Percentiles rank a stretch among this genome's conserved stretches.
Evolutionary conservation across 371 early-diverging fungal genomes (phyloP).

Genomic region (Antonospora locustae): DNA sequence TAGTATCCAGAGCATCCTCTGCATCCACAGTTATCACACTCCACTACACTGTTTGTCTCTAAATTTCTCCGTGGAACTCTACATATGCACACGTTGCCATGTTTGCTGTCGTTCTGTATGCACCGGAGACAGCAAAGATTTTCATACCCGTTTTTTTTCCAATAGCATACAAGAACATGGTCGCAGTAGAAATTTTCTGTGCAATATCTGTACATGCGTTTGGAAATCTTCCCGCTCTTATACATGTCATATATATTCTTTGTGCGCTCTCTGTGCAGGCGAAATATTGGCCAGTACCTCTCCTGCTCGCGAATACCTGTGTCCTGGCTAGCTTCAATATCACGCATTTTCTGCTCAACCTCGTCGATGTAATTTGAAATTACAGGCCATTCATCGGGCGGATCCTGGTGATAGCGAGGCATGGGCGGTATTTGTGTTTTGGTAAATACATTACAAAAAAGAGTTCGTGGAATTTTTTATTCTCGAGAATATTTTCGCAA

Average conservation of each 20-base stretch:
- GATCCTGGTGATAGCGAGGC: no score
- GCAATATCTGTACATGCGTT: slow-evolving; percentile 74
- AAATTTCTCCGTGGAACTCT: slow-evolving; percentile 73
- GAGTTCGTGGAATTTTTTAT: no score
- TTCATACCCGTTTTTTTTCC: slow-evolving; percentile 92
- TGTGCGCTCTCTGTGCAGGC: slow-evolving; percentile 83
- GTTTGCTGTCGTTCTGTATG: slow-evolving; percentile 84
- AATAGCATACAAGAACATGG: slow-evolving; percentile 78
- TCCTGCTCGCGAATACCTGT: no score
- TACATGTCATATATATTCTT: slow-evolving; percentile 74
- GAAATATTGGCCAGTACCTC: slow-evolving; percentile 80
- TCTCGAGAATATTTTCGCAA: no score
- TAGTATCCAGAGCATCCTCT: slow-evolving; percentile 37
- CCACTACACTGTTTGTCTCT: slow-evolving; percentile 61
- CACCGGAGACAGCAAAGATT: slow-evolving; percentile 87
- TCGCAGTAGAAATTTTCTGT: slow-evolving; percentile 76
- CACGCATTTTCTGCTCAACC: no score
- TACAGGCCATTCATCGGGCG: no score
- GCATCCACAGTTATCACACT: slow-evolving; percentile 38
- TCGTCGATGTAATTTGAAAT: no score
- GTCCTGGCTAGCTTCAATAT: no score
- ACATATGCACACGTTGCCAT: slow-evolving; percentile 88
- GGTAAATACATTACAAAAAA: no score
- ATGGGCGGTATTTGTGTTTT: no score
- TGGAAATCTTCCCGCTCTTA: slow-evolving; percentile 74